Percentiles rank a stretch among this genome's conserved stretches.
phyloP scores from a whole-genome alignment of 768 basidiomycete species.

The Collybia nuda region DNA sequence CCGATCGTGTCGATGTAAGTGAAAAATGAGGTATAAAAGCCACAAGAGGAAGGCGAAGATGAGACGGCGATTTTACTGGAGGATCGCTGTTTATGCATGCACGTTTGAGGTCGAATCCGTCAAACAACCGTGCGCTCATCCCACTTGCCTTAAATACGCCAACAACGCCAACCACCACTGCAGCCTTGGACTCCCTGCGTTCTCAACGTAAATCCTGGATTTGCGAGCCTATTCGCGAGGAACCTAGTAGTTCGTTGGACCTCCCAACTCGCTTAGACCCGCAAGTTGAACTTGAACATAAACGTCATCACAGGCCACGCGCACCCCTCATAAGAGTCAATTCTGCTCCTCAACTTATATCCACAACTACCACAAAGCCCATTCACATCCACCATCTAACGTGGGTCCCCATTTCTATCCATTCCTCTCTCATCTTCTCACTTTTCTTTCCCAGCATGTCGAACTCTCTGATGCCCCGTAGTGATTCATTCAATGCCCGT shows the following conservation, averaged over 20 bases:
- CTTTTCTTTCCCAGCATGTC: slow-evolving; percentile 43
- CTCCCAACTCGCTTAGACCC: slow-evolving; percentile 19
- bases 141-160: slow-evolving; percentile 19
- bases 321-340: slow-evolving; percentile 40
- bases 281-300: slow-evolving; percentile 22
- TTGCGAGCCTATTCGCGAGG: slow-evolving; percentile 52
- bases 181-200: not conserved
- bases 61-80: slow-evolving; percentile 5
- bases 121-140: slow-evolving; percentile 13
- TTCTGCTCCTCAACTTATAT: slow-evolving; percentile 62
- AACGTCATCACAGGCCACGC: slow-evolving; percentile 66
- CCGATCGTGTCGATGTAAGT: slow-evolving; percentile 22
- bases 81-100: slow-evolving; percentile 33
- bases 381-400: slow-evolving; percentile 20
- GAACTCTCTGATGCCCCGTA: slow-evolving; percentile 56
- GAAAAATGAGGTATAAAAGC: slow-evolving; percentile 35
- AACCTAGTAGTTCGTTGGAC: slow-evolving; percentile 36
- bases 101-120: slow-evolving; percentile 37
- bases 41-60: slow-evolving; percentile 26
- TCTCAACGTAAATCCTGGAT: slow-evolving; percentile 30
- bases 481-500: slow-evolving; percentile 69
- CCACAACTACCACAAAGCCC: slow-evolving; percentile 48
- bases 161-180: slow-evolving; percentile 7
- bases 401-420: slow-evolving; percentile 25
- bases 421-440: slow-evolving; percentile 14